Conservation (phyloP, 1,284 basidiomycete genomes). For the Ustilago tritici region DNA sequence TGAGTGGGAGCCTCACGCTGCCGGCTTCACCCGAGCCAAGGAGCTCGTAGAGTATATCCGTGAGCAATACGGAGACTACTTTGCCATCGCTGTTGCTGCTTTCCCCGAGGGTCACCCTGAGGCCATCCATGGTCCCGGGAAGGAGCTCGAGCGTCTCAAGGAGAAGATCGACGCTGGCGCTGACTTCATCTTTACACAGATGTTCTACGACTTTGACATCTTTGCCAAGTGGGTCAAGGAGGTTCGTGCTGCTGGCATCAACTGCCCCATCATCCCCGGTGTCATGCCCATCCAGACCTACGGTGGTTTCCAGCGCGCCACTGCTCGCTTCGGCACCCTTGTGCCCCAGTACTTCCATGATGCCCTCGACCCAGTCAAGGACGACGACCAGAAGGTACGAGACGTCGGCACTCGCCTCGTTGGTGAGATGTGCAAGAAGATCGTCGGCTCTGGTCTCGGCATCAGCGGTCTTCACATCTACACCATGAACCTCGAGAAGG, state of each 20-base stretch:
- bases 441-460: constrained; percentile 59
- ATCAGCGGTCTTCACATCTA: constrained; percentile 69
- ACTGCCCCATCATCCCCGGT: constrained; percentile 91
- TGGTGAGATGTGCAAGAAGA: constrained; percentile 68
- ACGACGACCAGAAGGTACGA: constrained; percentile 68
- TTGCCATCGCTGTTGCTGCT: constrained; percentile 68
- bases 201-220: constrained; percentile 91
- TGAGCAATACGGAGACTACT: constrained; percentile 66
- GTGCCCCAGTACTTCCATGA: constrained; percentile 86
- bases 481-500: constrained; percentile 69
- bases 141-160: constrained; percentile 86
- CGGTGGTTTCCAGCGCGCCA: constrained; percentile 94
- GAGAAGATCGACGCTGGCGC: constrained; percentile 88
- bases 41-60: constrained; percentile 68
- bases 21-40: constrained; percentile 65
- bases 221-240: constrained; percentile 87
- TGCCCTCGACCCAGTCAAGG: constrained; percentile 87
- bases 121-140: constrained; percentile 69
- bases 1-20: constrained; percentile 73
- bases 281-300: constrained; percentile 98
- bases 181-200: constrained; percentile 92
- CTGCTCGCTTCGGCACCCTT: constrained; percentile 83
- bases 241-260: constrained; percentile 76
- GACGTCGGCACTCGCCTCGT: constrained; percentile 60
- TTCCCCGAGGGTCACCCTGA: constrained; percentile 77